Evolutionary conservation across 192 early-diverging fungal species (phyloP).

Genomic region (Entomortierella lignicola): DNA sequence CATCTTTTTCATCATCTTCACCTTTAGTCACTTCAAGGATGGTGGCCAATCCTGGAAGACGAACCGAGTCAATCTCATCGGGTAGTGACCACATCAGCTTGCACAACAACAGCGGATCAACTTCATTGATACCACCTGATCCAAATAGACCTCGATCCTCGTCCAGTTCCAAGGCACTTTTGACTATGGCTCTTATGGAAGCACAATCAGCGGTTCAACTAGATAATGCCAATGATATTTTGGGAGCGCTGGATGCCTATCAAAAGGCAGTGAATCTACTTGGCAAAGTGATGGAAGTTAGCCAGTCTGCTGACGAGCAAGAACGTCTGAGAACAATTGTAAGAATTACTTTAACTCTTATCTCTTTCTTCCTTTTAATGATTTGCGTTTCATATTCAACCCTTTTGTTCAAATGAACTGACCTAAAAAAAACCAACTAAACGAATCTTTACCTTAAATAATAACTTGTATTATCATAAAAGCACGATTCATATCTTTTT

Average conservation of each 20-base stretch:
- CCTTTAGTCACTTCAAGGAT: not conserved
- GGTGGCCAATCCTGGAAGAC: not conserved
- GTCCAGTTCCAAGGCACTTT: conserved; percentile 41
- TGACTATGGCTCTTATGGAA: conserved; percentile 44
- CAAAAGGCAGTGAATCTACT: conserved; percentile 30
- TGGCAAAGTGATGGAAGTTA: conserved; percentile 47
- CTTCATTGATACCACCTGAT: conserved; percentile 26
- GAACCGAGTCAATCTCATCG: conserved; percentile 24
- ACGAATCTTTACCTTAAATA: not conserved
- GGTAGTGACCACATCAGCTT: conserved; percentile 3
- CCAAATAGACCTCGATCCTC: conserved; percentile 33
- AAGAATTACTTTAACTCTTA: conserved; percentile 6
- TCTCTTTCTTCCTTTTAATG: not conserved
- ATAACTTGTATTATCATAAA: not conserved
- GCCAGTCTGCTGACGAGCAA: conserved; percentile 39
- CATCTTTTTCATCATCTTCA: conserved; percentile 7
- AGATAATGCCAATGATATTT: conserved; percentile 37
- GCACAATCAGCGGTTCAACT: conserved; percentile 52
- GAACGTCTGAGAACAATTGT: conserved; percentile 48
- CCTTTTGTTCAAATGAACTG: not conserved
- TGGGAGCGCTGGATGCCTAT: conserved; percentile 36
- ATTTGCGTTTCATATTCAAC: conserved; percentile 4
- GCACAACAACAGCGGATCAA: conserved; percentile 9
- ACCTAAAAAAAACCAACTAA: not conserved
- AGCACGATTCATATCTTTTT: conserved; percentile 51